Base-by-base conservation (phyloP, 108 stramenopile genomes). In the Asterionellopsis glacialis region DNA sequence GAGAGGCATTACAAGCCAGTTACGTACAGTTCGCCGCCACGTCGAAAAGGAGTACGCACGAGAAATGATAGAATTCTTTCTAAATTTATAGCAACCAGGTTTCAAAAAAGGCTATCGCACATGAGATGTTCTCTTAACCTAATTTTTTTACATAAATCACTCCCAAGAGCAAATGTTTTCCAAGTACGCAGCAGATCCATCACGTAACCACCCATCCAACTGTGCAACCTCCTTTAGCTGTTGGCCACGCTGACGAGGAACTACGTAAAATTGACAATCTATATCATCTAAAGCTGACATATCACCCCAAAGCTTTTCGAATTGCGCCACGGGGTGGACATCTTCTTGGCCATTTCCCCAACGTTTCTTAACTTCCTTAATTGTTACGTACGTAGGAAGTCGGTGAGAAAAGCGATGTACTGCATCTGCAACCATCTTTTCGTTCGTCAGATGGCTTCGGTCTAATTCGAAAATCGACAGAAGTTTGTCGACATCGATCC, bases 281-380 rank as follows among this genome's bases (percentile, higher is more conserved):
- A 81, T 56, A 41, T 64, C 67, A 11, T 82, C 77, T 27, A 82
- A 27, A 22, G 68, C 51, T 11, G 77, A 71, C 74, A 82, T 75
- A 41, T 82, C 81, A 23, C 69, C 69, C 81, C 81, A 82, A 0
- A 82, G 55, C 68, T 82, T 82, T 50, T 82, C 81, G 45, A 73
- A 82, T 59, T 82, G 81, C 42, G 71, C 71, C 10, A 77, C 74
- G 13, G 81, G 81, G 45, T 78, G 61, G 16, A 82, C 52, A 62
- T 82, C 81, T 55, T 82, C 81, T 19, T 82, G 81, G 9, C 74
- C 81, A 24, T 76, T 70, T 16, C 81, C 81, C 77, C 77, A 78
- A 41, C 81, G 59, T 49, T 75, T 75, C 64, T 79, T 79, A 41
- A 82, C 81, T 38, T 82, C 81, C 54, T 82, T 82, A 45, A 82